Percentiles rank a stretch among this genome's conserved stretches.
Conservation (phyloP, 2,329 filamentous ascomycete species). For the Davidsoniella eucalypti region DNA sequence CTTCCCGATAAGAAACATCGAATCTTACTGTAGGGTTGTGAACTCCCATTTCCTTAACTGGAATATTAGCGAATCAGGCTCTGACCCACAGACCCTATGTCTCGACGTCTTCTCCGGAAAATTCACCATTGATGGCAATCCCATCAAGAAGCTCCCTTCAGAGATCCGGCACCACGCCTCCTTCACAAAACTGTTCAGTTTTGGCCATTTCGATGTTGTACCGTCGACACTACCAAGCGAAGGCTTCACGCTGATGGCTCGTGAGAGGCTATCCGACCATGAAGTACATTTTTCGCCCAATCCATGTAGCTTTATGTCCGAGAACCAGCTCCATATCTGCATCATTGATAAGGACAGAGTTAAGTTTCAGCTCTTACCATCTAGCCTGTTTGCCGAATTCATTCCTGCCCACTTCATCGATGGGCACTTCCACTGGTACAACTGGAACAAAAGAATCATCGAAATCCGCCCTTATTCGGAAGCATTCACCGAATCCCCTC, state of each 20-base stretch:
- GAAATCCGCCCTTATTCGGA: conserved; percentile 19
- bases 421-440: conserved; percentile 31
- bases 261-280: conserved; percentile 17
- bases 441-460: conserved; percentile 17
- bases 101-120: conserved; percentile 35
- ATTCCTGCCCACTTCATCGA: conserved; percentile 24
- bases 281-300: conserved; percentile 22
- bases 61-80: too few species aligned
- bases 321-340: conserved; percentile 20
- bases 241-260: conserved; percentile 19
- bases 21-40: too few species aligned
- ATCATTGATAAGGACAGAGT: conserved; percentile 11
- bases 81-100: too few species aligned
- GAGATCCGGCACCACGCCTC: conserved; percentile 25
- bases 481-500: conserved; percentile 16
- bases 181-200: conserved; percentile 30
- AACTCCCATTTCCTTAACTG: too few species aligned
- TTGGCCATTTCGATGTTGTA: conserved; percentile 27
- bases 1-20: too few species aligned
- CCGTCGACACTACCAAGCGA: conserved; percentile 18
- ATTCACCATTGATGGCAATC: conserved; percentile 35
- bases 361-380: conserved; percentile 21
- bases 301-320: neutral
- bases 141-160: conserved; percentile 28
- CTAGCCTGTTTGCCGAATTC: conserved; percentile 14